These are phyloP conservation scores for Serendipita sp. DNA, from an alignment of 768 basidiomycete species.

Conservation along the genomic window DNA sequence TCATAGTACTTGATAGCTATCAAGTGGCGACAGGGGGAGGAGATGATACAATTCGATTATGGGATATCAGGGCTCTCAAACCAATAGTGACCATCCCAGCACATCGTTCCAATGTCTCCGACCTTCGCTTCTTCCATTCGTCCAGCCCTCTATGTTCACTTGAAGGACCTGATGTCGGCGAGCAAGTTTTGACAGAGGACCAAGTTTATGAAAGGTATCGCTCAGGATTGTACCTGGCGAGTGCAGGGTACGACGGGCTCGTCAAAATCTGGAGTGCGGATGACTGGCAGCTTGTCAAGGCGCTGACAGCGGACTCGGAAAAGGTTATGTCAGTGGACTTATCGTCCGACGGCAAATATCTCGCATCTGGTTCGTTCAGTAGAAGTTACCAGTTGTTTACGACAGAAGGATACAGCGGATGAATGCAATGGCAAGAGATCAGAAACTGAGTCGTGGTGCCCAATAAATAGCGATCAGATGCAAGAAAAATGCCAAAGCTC, in stretches of 20 bases:
- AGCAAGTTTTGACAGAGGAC: slow-evolving; percentile 34
- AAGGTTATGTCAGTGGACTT: slow-evolving; percentile 99
- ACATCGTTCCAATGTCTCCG: slow-evolving; percentile 86
- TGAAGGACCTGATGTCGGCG: slow-evolving; percentile 24
- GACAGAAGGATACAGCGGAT: slow-evolving; percentile 33
- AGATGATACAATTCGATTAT: slow-evolving; percentile 95
- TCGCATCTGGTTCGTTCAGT: slow-evolving; percentile 85
- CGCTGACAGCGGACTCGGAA: slow-evolving; percentile 85
- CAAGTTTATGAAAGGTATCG: slow-evolving; percentile 33
- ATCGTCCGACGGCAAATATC: slow-evolving; percentile 60
- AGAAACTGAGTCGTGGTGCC: neutral
- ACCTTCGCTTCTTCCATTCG: slow-evolving; percentile 79
- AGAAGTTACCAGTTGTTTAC: slow-evolving; percentile 89
- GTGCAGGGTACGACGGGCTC: slow-evolving; percentile 84
- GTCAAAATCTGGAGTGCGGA: slow-evolving; percentile 97
- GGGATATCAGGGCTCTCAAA: slow-evolving; percentile 90
- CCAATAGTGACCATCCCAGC: slow-evolving; percentile 94
- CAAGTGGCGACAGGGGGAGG: slow-evolving; percentile 95
- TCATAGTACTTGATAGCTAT: slow-evolving; percentile 37
- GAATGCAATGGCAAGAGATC: neutral
- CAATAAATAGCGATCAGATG: neutral
- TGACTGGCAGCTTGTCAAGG: slow-evolving; percentile 87
- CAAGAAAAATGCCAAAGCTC: neutral
- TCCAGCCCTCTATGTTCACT: slow-evolving; percentile 28
- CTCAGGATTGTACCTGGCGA: slow-evolving; percentile 83